phyloP scores from a whole-genome alignment of 495 filamentous ascomycete genomes.

The Aspergillus nidulans region DNA sequence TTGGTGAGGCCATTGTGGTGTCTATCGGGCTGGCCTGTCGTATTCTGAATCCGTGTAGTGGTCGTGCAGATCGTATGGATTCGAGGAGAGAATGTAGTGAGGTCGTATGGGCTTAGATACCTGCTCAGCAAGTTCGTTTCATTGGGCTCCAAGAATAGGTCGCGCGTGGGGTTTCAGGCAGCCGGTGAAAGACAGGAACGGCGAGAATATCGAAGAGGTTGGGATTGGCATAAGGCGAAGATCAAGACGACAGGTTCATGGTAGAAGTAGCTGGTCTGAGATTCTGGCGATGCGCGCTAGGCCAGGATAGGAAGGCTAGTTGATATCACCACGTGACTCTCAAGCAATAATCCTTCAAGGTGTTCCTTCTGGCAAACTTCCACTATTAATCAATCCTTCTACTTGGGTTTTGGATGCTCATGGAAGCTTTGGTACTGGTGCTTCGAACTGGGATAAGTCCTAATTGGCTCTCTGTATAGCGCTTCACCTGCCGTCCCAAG shows the following conservation, averaged over 20 bases:
- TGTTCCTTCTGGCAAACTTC: too few relatives aligned
- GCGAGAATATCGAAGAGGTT: background rate
- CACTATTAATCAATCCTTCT: too few relatives aligned
- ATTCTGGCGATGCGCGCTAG: constrained; percentile 10
- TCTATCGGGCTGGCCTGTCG: background rate
- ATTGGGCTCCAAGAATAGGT: background rate
- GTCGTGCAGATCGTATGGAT: background rate
- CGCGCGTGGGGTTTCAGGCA: background rate
- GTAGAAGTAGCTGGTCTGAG: background rate
- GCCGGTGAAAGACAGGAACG: background rate
- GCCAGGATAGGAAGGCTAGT: constrained; percentile 7
- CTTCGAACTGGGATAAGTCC: too few relatives aligned
- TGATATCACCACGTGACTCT: background rate
- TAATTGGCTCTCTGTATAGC: too few relatives aligned
- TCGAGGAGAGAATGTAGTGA: background rate
- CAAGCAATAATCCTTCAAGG: too few relatives aligned
- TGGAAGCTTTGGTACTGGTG: too few relatives aligned
- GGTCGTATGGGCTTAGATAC: background rate
- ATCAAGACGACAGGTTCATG: background rate
- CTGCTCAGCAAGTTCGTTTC: background rate
- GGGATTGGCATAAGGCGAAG: background rate
- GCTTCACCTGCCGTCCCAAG: too few relatives aligned
- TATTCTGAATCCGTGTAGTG: background rate
- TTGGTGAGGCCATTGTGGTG: constrained; percentile 40
- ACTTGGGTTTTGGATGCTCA: too few relatives aligned